Evolutionary conservation across 441 rosid genomes (phyloP).

Genomic region (Monsonia emarginata): DNA sequence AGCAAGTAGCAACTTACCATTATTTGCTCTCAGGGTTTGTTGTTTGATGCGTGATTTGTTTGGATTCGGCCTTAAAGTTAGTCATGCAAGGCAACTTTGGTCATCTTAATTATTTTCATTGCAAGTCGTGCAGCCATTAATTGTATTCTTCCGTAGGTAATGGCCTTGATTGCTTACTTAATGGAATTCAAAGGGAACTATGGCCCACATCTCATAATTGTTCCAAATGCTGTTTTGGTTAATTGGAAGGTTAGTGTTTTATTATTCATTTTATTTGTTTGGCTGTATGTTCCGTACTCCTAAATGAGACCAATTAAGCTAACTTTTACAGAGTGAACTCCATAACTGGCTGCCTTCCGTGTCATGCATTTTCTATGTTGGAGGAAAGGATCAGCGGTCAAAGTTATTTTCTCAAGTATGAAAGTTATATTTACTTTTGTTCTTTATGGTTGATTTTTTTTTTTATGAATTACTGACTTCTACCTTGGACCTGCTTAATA

Average conservation of each 20-base stretch:
- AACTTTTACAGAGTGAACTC: slow-evolving; percentile 74
- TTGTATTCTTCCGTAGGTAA: slow-evolving; percentile 46
- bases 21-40: slow-evolving; percentile 2
- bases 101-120: background rate
- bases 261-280: slow-evolving; percentile 9
- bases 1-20: background rate
- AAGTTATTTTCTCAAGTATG: slow-evolving; percentile 91
- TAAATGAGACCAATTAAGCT: slow-evolving; percentile 19
- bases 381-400: slow-evolving; percentile 85
- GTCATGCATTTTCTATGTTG: slow-evolving; percentile 94
- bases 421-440: slow-evolving; percentile 2
- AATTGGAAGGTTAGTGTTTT: slow-evolving; percentile 88
- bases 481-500: slow-evolving; percentile 24
- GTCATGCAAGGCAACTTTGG: background rate
- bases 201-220: slow-evolving; percentile 99
- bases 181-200: slow-evolving; percentile 99
- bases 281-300: slow-evolving; percentile 13
- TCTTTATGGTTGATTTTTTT: slow-evolving; percentile 1
- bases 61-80: background rate
- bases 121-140: slow-evolving; percentile 6
- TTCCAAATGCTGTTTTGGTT: slow-evolving; percentile 97
- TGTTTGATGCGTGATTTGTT: background rate
- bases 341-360: slow-evolving; percentile 94
- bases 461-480: slow-evolving; percentile 20
- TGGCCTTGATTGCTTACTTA: slow-evolving; percentile 97